These are phyloP conservation scores for Leccinum subgranulosum DNA, from an alignment of 768 basidiomycete genomes.

Conservation along the genomic window DNA sequence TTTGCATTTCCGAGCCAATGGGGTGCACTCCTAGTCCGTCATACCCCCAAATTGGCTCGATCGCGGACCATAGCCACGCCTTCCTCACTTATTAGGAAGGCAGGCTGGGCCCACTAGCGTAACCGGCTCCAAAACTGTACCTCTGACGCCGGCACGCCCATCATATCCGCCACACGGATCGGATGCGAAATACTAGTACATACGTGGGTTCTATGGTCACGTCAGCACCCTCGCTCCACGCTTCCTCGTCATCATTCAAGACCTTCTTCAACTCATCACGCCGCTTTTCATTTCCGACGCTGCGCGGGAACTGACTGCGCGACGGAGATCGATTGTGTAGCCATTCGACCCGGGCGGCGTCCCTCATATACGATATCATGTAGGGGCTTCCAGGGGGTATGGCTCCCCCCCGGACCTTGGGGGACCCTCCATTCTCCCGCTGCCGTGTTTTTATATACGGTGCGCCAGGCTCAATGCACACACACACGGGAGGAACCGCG, in stretches of 20 bases:
- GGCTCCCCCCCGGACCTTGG: conserved; percentile 1
- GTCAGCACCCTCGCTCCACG: not conserved
- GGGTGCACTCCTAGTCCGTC: not conserved
- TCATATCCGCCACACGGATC: not conserved
- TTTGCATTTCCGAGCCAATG: not conserved
- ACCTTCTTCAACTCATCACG: not conserved
- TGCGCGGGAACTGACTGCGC: conserved; percentile 4
- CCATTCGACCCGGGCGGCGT: not conserved
- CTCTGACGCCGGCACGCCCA: not conserved
- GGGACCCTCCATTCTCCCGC: conserved; percentile 5
- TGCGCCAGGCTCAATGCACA: conserved; percentile 17
- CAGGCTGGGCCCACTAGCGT: not conserved
- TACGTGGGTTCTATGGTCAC: not conserved
- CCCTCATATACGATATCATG: not conserved
- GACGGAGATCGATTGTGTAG: not conserved
- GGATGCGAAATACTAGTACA: not conserved
- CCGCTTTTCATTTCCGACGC: conserved; percentile 22
- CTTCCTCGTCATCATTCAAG: not conserved
- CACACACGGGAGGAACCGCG: conserved; percentile 10
- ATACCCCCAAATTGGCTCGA: not conserved
- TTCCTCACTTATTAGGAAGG: not conserved
- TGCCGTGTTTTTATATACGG: conserved; percentile 5
- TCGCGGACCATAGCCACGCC: not conserved
- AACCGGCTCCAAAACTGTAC: not conserved
- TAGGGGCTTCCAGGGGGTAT: conserved; percentile 16